These are phyloP conservation scores for Pseudogymnoascus pannorum DNA, from an alignment of 2,329 filamentous ascomycete genomes.

Conservation along the genomic window DNA sequence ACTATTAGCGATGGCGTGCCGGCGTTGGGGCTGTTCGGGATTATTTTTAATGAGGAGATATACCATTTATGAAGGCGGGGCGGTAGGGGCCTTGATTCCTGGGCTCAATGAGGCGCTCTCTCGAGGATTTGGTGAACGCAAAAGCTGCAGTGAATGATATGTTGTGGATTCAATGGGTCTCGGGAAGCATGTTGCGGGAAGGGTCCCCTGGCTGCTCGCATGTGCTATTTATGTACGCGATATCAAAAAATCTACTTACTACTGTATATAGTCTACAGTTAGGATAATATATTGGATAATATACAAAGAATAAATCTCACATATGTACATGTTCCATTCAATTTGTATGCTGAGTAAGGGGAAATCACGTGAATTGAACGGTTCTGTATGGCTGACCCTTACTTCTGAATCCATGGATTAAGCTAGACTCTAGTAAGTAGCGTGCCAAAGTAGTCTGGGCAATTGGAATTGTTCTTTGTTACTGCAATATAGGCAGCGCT, in stretches of 20 bases:
- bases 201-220: not conserved
- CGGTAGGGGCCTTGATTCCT: not conserved
- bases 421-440: not conserved
- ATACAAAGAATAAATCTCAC: not conserved
- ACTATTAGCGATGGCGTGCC: constrained; percentile 2
- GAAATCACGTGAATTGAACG: not conserved
- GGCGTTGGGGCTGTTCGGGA: not conserved
- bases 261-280: not conserved
- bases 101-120: not conserved
- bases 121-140: not conserved
- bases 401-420: not conserved
- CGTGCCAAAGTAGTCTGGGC: not conserved
- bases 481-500: not conserved
- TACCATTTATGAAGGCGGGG: constrained; percentile 1
- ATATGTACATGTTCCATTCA: not conserved
- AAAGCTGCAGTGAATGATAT: not conserved
- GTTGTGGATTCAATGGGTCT: not conserved
- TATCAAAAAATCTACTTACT: not conserved
- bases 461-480: not conserved
- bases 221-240: not conserved
- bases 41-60: not conserved
- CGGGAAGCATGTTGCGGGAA: not conserved
- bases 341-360: not conserved
- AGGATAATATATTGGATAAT: not conserved
- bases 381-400: not conserved